A percentile compares a stretch with the other conserved stretches of the same genome.
phyloP scores from a whole-genome alignment of 441 rosid genomes.

The Flueggea neowawraea region DNA sequence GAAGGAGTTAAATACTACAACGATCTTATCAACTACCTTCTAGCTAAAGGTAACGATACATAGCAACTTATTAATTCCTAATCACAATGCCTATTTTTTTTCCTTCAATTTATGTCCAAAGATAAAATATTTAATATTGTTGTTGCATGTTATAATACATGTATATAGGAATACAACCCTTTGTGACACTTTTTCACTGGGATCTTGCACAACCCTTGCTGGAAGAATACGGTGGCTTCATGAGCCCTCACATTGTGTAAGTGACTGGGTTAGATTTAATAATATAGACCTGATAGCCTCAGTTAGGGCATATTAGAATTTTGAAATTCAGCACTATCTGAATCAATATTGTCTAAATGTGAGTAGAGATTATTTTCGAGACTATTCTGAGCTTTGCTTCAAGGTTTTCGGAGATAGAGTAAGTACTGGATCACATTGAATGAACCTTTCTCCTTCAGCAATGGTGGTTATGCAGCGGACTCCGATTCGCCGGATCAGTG shows the following conservation, averaged over 20 bases:
- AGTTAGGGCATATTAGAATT: no score
- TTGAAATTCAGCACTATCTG: no score
- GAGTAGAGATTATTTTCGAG: background rate
- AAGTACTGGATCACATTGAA: slow-evolving; percentile 8
- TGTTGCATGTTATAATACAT: background rate
- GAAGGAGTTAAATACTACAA: slow-evolving; percentile 55
- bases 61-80: background rate
- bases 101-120: no score
- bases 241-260: slow-evolving; percentile 27
- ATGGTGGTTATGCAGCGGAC: background rate
- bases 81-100: no score
- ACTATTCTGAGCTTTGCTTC: slow-evolving; percentile 7
- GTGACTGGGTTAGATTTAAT: slow-evolving; percentile 4
- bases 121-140: no score
- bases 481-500: slow-evolving; percentile 9
- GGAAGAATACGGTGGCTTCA: slow-evolving; percentile 26
- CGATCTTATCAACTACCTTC: slow-evolving; percentile 50
- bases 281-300: no score
- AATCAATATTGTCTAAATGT: no score
- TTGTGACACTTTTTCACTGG: slow-evolving; percentile 31
- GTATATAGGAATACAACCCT: slow-evolving; percentile 18
- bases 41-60: slow-evolving; percentile 27
- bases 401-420: slow-evolving; percentile 47
- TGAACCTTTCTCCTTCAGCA: background rate
- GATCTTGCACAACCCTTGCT: slow-evolving; percentile 30